Conservation (phyloP, 106 monocot species). For the Narthecium ossifragum region DNA sequence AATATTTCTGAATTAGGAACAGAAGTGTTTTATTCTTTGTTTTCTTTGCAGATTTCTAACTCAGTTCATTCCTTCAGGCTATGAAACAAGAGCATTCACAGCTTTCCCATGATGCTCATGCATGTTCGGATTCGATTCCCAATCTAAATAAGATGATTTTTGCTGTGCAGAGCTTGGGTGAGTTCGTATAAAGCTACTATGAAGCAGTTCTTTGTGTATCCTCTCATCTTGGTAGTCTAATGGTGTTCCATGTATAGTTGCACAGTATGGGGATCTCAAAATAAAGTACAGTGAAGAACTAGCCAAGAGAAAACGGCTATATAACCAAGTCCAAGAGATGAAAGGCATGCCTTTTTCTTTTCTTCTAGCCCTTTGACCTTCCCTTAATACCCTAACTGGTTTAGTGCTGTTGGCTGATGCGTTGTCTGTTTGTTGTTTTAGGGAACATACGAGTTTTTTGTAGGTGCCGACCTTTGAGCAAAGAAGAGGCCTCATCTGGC, state of each 20-base stretch:
- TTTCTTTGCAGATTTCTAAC: no score
- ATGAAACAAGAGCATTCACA: slow-evolving; percentile 67
- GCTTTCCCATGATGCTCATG: slow-evolving; percentile 58
- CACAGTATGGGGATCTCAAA: slow-evolving; percentile 72
- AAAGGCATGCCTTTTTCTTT: slow-evolving; percentile 42
- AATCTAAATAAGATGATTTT: slow-evolving; percentile 66
- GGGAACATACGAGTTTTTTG: slow-evolving; percentile 95
- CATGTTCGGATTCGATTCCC: slow-evolving; percentile 67
- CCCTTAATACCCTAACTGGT: no score
- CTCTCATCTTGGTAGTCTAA: slow-evolving; percentile 1
- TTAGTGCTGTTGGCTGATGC: neutral
- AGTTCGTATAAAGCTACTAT: neutral
- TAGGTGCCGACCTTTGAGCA: slow-evolving; percentile 81
- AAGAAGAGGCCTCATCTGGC: slow-evolving; percentile 49
- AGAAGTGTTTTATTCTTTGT: no score
- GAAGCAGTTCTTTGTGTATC: neutral
- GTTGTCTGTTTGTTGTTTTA: slow-evolving; percentile 22
- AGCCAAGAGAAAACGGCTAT: slow-evolving; percentile 60
- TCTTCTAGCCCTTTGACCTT: neutral
- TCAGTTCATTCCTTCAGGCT: slow-evolving; percentile 17
- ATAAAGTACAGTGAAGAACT: slow-evolving; percentile 71
- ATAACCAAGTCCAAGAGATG: slow-evolving; percentile 70
- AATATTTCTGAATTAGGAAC: no score
- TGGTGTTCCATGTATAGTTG: slow-evolving; percentile 28
- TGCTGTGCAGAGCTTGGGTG: slow-evolving; percentile 71